Percentiles rank a stretch among this genome's conserved stretches.
These are phyloP conservation scores for Solanum hybrid DNA, from an alignment of 305 asterid species.

Conservation along the genomic window DNA sequence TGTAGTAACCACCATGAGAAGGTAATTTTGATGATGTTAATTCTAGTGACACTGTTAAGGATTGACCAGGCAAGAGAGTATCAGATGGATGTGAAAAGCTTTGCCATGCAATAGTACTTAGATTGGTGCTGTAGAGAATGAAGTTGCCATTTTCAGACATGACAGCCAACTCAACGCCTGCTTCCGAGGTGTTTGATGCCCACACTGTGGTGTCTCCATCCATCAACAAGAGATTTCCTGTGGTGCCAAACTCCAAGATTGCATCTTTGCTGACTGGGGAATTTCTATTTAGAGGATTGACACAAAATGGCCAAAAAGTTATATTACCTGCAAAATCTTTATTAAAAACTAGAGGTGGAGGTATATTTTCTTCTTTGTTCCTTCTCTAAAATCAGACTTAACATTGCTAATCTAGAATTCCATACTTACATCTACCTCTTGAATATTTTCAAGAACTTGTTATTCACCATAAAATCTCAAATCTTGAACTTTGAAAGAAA, in stretches of 20 bases:
- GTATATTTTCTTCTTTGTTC: not conserved
- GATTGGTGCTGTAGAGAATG: conserved; percentile 36
- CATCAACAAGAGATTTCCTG: conserved; percentile 51
- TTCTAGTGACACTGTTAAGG: conserved; percentile 46
- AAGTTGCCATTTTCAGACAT: conserved; percentile 72
- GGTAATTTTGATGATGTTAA: conserved; percentile 45
- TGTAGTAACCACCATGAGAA: conserved; percentile 58
- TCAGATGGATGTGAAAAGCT: conserved; percentile 81
- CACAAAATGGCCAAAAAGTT: conserved; percentile 33
- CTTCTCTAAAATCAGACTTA: not conserved
- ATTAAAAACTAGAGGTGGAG: conserved; percentile 34
- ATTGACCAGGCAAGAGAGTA: conserved; percentile 76
- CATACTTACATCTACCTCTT: not conserved
- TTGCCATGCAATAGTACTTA: conserved; percentile 41
- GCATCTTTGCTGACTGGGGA: conserved; percentile 75
- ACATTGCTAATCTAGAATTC: not conserved
- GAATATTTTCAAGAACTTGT: not conserved
- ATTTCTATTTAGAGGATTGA: conserved; percentile 68
- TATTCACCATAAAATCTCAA: not conserved
- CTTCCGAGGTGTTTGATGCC: conserved; percentile 62
- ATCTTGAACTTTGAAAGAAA: not conserved
- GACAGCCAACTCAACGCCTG: conserved; percentile 35
- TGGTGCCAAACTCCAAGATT: conserved; percentile 44
- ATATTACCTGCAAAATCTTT: conserved; percentile 37
- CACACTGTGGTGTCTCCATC: conserved; percentile 45